Conservation (phyloP, 2,329 filamentous ascomycete genomes). For the Colletotrichum gloeosporioides region DNA sequence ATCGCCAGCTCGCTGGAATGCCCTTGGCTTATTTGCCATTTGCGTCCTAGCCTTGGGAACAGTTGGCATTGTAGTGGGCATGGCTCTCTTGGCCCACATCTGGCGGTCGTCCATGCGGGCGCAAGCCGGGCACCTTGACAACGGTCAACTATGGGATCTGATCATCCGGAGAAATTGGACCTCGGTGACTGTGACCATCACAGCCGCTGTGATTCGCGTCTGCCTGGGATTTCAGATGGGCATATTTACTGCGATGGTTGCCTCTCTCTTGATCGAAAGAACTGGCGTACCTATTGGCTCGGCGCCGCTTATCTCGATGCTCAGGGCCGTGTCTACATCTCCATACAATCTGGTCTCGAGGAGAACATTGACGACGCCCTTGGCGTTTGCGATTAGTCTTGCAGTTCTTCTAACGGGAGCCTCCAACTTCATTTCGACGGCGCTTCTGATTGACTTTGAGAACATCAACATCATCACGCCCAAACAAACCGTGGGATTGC, state of each 20-base stretch:
- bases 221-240: neutral
- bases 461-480: neutral
- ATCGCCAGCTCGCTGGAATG: no score
- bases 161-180: neutral
- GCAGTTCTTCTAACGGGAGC: neutral
- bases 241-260: neutral
- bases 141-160: neutral
- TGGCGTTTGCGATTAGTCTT: neutral
- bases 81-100: no score
- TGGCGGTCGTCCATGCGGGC: no score
- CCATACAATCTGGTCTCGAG: neutral
- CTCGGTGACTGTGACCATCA: neutral
- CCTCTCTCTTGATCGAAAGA: neutral
- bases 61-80: no score
- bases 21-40: no score
- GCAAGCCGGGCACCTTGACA: neutral
- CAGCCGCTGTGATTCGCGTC: neutral
- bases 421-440: neutral
- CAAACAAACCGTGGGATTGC: accelerated
- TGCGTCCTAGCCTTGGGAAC: no score
- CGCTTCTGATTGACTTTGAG: neutral
- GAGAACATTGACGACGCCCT: neutral
- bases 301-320: neutral
- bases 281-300: neutral
- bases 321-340: neutral